Percentiles rank a stretch among this genome's conserved stretches.
Conservation (phyloP, 2,329 filamentous ascomycete genomes). For the Cadophora sp. region DNA sequence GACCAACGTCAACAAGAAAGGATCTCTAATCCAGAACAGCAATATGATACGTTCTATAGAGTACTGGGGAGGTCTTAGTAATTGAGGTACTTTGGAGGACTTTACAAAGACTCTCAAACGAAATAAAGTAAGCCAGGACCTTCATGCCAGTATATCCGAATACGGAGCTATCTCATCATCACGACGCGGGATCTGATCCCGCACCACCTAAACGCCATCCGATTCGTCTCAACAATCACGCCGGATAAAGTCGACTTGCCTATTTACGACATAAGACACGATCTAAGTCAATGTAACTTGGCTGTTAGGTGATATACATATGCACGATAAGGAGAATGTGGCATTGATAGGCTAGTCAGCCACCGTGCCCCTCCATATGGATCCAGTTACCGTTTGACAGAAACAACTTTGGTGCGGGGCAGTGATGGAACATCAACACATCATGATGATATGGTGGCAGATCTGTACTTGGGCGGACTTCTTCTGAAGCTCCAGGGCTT, state of each 20-base stretch:
- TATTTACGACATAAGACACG: neutral
- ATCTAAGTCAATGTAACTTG: neutral
- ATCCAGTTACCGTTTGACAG: neutral
- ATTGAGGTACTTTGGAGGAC: too few species aligned
- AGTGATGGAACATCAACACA: neutral
- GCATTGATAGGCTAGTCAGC: neutral
- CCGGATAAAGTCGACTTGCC: neutral
- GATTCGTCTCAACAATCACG: neutral
- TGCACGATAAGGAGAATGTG: conserved; percentile 11
- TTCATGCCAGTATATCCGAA: neutral
- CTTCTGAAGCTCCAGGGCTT: too few species aligned
- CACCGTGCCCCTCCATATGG: neutral
- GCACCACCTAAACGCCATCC: neutral
- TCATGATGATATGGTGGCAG: neutral
- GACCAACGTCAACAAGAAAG: too few species aligned
- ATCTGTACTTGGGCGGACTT: neutral
- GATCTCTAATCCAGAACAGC: too few species aligned
- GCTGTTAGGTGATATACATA: neutral
- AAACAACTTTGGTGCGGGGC: neutral
- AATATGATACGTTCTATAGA: too few species aligned
- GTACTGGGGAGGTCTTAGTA: too few species aligned
- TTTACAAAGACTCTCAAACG: too few species aligned
- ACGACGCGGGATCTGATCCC: neutral
- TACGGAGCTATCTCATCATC: neutral
- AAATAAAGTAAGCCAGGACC: neutral